Percentiles rank a stretch among this genome's conserved stretches.
Conservation (phyloP, 768 basidiomycete species). For the Tulasnella sp. region DNA sequence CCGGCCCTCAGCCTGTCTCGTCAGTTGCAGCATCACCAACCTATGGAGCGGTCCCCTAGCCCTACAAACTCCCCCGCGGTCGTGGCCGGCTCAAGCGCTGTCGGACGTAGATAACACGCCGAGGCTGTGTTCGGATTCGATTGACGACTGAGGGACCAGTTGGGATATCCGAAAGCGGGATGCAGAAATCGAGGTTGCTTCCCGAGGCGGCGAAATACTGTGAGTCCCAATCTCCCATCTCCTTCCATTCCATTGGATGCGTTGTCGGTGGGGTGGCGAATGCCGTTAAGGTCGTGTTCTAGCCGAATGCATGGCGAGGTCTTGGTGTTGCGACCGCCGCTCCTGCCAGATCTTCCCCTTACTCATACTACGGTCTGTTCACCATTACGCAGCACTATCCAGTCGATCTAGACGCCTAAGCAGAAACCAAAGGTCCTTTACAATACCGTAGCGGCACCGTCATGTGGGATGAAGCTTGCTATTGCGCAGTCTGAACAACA, state of each 20-base stretch:
- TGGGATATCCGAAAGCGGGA: constrained; percentile 63
- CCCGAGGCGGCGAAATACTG: constrained; percentile 79
- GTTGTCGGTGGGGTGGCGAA: not conserved
- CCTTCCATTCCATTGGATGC: not conserved
- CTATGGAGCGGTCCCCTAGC: constrained; percentile 63
- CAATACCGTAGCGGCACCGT: not conserved
- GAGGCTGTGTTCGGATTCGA: constrained; percentile 51
- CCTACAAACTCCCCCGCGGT: constrained; percentile 54
- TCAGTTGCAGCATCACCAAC: constrained; percentile 67
- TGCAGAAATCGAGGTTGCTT: constrained; percentile 64
- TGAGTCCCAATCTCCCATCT: constrained; percentile 39
- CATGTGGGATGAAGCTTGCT: no score
- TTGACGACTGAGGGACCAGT: constrained; percentile 64
- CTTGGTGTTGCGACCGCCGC: not conserved
- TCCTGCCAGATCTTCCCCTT: not conserved
- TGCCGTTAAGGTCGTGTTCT: not conserved
- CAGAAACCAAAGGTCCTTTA: constrained; percentile 37
- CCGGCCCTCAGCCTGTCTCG: constrained; percentile 53
- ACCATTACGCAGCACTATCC: constrained; percentile 59
- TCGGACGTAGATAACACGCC: constrained; percentile 66
- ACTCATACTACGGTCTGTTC: not conserved
- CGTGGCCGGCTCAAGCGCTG: constrained; percentile 49
- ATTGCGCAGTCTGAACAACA: no score
- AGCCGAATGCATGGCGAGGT: not conserved
- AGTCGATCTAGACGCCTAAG: constrained; percentile 74